These are phyloP conservation scores for Mortierella sp. DNA, from an alignment of 371 early-diverging fungal genomes.

Conservation along the genomic window DNA sequence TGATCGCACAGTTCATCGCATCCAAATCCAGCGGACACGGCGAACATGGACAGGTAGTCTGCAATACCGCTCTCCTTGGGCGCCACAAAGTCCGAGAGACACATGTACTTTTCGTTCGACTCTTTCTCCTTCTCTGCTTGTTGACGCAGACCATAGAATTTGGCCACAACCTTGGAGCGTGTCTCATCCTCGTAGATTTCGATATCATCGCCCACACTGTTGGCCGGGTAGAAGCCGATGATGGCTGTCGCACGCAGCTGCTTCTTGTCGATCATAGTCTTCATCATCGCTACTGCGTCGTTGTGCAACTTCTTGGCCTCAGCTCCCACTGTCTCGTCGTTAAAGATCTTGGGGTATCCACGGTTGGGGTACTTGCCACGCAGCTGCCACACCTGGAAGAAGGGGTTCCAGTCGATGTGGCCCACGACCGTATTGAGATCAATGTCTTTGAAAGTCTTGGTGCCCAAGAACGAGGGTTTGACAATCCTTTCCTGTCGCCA, in stretches of 20 bases:
- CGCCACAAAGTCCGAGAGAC: slow-evolving; percentile 90
- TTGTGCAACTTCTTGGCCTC: slow-evolving; percentile 92
- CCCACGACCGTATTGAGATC: slow-evolving; percentile 75
- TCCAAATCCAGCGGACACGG: slow-evolving; percentile 91
- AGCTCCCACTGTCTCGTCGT: slow-evolving; percentile 88
- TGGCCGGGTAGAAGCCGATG: slow-evolving; percentile 90
- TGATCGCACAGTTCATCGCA: slow-evolving; percentile 81
- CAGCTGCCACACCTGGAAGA: slow-evolving; percentile 96
- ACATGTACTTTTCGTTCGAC: slow-evolving; percentile 83
- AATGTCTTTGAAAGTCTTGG: slow-evolving; percentile 78
- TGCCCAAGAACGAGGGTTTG: slow-evolving; percentile 84
- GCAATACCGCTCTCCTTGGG: slow-evolving; percentile 76
- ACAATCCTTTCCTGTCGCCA: slow-evolving; percentile 73
- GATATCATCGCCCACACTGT: slow-evolving; percentile 89
- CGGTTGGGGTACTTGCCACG: slow-evolving; percentile 95
- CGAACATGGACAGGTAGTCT: slow-evolving; percentile 91
- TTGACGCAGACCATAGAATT: slow-evolving; percentile 84
- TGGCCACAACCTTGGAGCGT: slow-evolving; percentile 68
- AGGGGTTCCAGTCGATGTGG: slow-evolving; percentile 96
- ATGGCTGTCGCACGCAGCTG: slow-evolving; percentile 77
- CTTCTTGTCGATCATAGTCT: slow-evolving; percentile 78
- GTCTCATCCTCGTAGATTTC: slow-evolving; percentile 78
- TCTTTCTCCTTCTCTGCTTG: slow-evolving; percentile 78
- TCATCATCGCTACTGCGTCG: slow-evolving; percentile 84
- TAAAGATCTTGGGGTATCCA: slow-evolving; percentile 95